Conservation (phyloP, 148 eudicot species). For the Drosera capensis region DNA sequence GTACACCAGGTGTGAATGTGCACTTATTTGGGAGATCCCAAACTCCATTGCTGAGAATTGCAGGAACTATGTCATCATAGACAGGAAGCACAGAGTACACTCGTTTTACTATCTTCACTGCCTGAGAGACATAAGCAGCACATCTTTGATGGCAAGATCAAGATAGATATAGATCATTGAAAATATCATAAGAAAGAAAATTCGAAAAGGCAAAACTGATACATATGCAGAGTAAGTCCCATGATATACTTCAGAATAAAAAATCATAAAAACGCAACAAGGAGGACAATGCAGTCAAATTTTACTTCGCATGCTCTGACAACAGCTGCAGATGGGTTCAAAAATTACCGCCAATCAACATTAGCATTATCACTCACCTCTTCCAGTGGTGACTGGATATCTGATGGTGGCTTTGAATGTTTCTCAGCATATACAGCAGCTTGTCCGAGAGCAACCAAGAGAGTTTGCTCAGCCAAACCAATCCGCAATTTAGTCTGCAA, state of each 20-base stretch:
- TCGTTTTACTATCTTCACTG: conserved; percentile 77
- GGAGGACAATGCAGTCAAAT: too few relatives aligned
- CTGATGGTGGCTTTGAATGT: conserved; percentile 48
- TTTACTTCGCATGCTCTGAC: too few relatives aligned
- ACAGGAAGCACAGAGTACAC: conserved; percentile 88
- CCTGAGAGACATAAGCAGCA: conserved; percentile 27
- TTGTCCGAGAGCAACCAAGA: conserved; percentile 78
- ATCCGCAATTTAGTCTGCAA: conserved; percentile 78
- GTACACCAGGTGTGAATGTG: conserved; percentile 74
- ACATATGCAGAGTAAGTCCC: too few relatives aligned
- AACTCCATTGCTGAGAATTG: conserved; percentile 58
- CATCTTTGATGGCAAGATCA: conserved; percentile 3
- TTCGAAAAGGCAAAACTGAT: not conserved
- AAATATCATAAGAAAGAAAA: not conserved
- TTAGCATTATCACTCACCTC: conserved; percentile 29
- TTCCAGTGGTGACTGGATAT: conserved; percentile 52
- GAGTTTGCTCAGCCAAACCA: conserved; percentile 92
- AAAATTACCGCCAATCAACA: too few relatives aligned
- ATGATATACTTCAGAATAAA: too few relatives aligned
- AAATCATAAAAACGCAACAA: not conserved
- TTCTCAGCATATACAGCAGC: conserved; percentile 63
- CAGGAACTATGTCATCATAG: conserved; percentile 68
- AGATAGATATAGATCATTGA: not conserved
- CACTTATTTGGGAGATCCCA: conserved; percentile 75
- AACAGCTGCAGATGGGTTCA: too few relatives aligned